phyloP scores from a whole-genome alignment of 202 grass and related monocot genomes.

The Zoysia matrella region DNA sequence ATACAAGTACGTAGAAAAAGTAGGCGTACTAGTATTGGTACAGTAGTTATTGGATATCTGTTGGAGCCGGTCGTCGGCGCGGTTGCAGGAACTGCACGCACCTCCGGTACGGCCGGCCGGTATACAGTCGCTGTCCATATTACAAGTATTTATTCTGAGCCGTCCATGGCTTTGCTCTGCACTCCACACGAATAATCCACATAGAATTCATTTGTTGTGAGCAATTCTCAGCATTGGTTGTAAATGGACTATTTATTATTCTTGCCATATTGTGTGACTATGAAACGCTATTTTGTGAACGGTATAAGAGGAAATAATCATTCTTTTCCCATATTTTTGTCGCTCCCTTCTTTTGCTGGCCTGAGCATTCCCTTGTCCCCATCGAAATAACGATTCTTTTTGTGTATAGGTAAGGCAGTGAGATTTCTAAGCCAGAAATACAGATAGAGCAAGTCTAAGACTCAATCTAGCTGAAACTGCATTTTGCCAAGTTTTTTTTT shows the following conservation, averaged over 20 bases:
- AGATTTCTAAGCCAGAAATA: neutral
- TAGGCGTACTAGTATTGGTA: neutral
- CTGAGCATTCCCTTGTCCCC: neutral
- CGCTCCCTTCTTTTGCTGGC: too few species aligned
- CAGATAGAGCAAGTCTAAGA: neutral
- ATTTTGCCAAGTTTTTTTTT: too few species aligned
- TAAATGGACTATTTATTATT: constrained; percentile 15
- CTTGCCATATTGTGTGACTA: neutral
- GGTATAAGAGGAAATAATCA: constrained; percentile 13
- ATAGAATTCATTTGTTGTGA: neutral
- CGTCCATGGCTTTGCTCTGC: constrained; percentile 31
- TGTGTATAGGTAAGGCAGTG: neutral
- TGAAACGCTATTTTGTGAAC: neutral
- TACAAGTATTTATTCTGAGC: constrained; percentile 2
- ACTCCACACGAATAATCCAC: neutral
- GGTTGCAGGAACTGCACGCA: constrained; percentile 65
- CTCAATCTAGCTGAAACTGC: too few species aligned
- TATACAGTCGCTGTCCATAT: neutral
- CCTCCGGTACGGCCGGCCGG: constrained; percentile 16
- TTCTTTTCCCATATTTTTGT: neutral
- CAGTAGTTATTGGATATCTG: constrained; percentile 30
- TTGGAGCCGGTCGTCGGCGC: constrained; percentile 32
- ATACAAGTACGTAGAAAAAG: neutral
- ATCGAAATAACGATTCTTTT: neutral
- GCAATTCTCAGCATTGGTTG: constrained; percentile 3